These are phyloP conservation scores for Cadophora luteo-olivacea DNA, from an alignment of 2,329 filamentous ascomycete genomes.

Conservation along the genomic window DNA sequence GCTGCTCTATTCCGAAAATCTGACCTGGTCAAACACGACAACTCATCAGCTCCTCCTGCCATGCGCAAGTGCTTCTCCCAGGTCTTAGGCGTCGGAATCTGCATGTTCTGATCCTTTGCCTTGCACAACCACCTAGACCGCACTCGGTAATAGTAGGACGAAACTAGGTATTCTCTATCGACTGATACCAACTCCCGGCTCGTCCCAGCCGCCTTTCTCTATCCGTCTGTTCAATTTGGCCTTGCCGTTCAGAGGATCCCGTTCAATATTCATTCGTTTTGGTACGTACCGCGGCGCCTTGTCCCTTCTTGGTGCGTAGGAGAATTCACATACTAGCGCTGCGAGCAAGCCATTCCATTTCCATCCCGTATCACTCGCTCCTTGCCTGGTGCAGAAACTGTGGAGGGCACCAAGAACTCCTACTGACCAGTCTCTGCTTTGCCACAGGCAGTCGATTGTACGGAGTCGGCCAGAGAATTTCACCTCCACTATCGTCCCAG, in stretches of 20 bases:
- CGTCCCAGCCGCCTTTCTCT: background rate
- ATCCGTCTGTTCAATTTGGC: background rate
- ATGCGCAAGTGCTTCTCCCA: background rate
- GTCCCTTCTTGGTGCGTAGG: background rate
- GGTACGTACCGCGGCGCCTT: background rate
- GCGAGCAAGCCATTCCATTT: background rate
- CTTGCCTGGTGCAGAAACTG: background rate
- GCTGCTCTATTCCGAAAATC: background rate
- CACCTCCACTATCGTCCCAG: background rate
- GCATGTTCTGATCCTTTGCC: background rate
- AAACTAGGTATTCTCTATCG: background rate
- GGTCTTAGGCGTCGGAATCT: background rate
- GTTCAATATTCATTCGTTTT: constrained; percentile 12
- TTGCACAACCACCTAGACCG: background rate
- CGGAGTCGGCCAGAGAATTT: background rate
- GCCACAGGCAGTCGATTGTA: background rate
- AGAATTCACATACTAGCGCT: background rate
- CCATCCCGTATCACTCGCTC: constrained; percentile 6
- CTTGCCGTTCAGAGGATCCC: background rate
- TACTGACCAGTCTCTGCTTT: constrained; percentile 4
- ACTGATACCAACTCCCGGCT: background rate
- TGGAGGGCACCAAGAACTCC: background rate
- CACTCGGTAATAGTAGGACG: background rate
- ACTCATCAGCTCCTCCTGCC: background rate
- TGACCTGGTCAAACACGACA: constrained; percentile 1